Evolutionary conservation across 331 rosid species (phyloP), one percentile per base, ranked within the genome.

Genomic region (Stylosanthes scabra): DNA sequence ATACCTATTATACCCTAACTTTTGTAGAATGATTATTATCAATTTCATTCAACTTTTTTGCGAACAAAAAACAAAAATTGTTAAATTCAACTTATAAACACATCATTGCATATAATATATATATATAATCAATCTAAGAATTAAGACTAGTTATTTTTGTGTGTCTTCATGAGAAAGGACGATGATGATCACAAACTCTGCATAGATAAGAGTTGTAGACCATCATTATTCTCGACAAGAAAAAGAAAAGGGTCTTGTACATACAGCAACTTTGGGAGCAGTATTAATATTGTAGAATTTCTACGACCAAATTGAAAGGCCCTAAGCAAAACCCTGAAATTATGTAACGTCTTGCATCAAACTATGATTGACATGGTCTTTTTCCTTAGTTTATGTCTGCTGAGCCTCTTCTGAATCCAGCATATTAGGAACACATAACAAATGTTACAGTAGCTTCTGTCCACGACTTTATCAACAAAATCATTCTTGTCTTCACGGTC

Each of bases 381-480:
- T 16, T 74, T 56, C 37, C 55, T 63, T 75, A 71, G 40, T 65
- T 56, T 34, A 34, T 31, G 41, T 58, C 41, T 34, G 29, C 49
- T 37, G 68, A 75, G 14, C 73, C 60, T 41, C 11, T 8, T 57
- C 60, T 47, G 57, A 42, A 71, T 31, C 50, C 45, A 41, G 74
- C 74, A 39, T 65, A 49, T 31, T 65, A 58, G 69, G 69, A 65
- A 57, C 54, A 51, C 45, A 63, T 73, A 54, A 52, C 34, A 27
- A 9, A 34, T 3, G 41, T 59, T 46, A 45, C 54, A 57, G 57
- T 50, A 9, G 14, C 34, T 13, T 7, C 12, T 78, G 82, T 78
- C 74, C 20, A 2, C 28, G 15, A 49, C 83, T 72, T 78, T 78
- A 65, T 66, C 51, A 72, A 8, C 74, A 78, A 50, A 49, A 58